phyloP scores from a whole-genome alignment of 2,329 filamentous ascomycete species.

The Pseudogymnoascus sp. region DNA sequence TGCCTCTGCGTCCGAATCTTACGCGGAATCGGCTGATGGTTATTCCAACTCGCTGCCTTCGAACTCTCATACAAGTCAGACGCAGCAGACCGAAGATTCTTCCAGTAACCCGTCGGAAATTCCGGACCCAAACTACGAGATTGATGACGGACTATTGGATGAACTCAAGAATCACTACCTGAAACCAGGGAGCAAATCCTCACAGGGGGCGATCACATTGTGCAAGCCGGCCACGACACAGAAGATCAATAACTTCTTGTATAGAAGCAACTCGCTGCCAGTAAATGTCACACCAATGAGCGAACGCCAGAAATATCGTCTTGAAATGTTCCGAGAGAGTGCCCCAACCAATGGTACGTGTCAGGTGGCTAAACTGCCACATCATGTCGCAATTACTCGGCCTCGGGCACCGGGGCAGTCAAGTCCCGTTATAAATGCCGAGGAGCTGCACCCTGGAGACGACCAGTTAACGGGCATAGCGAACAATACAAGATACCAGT shows the following conservation, averaged over 20 bases:
- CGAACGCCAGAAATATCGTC: slow-evolving; percentile 1
- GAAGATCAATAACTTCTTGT: slow-evolving; percentile 1
- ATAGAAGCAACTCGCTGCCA: slow-evolving; percentile 1
- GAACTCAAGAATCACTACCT: neutral
- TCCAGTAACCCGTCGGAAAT: neutral
- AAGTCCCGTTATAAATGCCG: neutral
- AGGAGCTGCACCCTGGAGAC: neutral
- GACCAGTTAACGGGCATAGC: neutral
- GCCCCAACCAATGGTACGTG: neutral
- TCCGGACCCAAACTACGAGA: neutral
- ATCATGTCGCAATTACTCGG: slow-evolving; percentile 2
- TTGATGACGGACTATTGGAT: neutral
- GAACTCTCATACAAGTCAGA: neutral
- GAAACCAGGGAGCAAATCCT: neutral
- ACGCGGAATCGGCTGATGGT: neutral
- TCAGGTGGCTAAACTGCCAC: neutral
- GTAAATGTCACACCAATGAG: slow-evolving; percentile 6
- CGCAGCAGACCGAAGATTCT: neutral
- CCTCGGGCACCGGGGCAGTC: neutral
- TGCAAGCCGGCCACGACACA: neutral
- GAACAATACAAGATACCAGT: neutral
- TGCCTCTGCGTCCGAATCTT: neutral
- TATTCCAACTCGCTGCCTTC: neutral
- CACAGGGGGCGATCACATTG: neutral
- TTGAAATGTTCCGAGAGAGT: slow-evolving; percentile 1